Base-by-base conservation (phyloP, 2,329 filamentous ascomycete genomes). In the Tolypocladium pustulatum region DNA sequence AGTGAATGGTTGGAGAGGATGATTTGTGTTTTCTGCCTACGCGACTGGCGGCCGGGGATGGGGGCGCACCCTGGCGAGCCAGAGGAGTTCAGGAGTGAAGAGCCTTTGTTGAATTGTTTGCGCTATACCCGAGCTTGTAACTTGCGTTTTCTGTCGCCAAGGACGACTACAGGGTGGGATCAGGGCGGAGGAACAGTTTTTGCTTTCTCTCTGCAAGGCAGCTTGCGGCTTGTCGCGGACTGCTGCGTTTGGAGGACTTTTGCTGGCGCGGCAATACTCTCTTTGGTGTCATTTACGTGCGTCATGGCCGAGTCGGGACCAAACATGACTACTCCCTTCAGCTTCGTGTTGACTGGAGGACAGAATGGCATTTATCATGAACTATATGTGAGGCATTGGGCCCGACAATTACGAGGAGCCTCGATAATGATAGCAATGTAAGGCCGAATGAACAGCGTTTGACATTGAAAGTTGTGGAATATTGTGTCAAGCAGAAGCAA, bases 51-150 rank as follows among this genome's bases (percentile, higher is more conserved):
- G 36, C 54, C 17, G n/a, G 30, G 30, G 27, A 13, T 15, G 13
- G 37, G 17, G 22, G 37, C n/a, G 49, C n/a, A 20, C 15, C 15
- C 41, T 41, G 30, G 55, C 12, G 30, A 54, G 22, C 25, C 40
- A 57, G 46, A 55, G 61, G 62, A 62, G 64, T 63, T 65, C 38
- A 49, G 60, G 63, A 55, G 41, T 55, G 27, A 56, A 40, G 12
- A 55, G 56, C 25, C 56, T 34, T 58, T 37, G 52, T 55, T 57
- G 60, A 55, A 55, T 56, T 60, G 59, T 54, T 59, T 52, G 58
- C 54, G 56, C 57, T 63, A 58, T 62, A 60, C 58, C 58, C 55
- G 61, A 58, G 40, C 54, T 56, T 55, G 56, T 41, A 41, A 27
- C 34, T 43, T 34, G 46, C 36, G 10, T 55, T 55, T 43, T 54